These are phyloP conservation scores for Ophiostoma sp. DNA, from an alignment of 2,329 filamentous ascomycete genomes.

Conservation along the genomic window DNA sequence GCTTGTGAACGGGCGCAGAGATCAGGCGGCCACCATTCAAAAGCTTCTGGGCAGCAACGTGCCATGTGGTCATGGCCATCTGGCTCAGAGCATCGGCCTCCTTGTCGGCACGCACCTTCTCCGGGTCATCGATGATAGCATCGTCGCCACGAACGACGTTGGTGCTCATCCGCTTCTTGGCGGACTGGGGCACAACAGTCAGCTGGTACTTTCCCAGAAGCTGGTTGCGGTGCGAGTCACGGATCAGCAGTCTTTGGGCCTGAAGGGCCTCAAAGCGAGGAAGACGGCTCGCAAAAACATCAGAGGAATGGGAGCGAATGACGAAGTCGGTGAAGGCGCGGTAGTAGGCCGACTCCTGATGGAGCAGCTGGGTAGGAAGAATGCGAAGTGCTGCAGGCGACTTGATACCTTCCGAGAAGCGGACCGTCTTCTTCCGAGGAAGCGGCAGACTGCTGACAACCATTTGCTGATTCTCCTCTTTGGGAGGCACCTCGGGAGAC, in stretches of 20 bases:
- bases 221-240: conserved; percentile 68
- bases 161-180: conserved; percentile 64
- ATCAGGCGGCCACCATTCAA: conserved; percentile 62
- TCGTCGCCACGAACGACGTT: conserved; percentile 71
- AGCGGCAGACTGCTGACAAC: conserved; percentile 24
- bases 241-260: conserved; percentile 69
- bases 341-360: conserved; percentile 75
- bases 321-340: conserved; percentile 75
- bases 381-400: conserved; percentile 35
- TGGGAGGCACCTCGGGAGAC: conserved; percentile 24
- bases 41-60: conserved; percentile 55
- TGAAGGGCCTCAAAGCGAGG: conserved; percentile 86
- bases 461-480: conserved; percentile 31
- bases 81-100: conserved; percentile 76
- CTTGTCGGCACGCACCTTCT: conserved; percentile 62
- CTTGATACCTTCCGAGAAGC: conserved; percentile 57
- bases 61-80: conserved; percentile 57
- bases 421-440: conserved; percentile 63
- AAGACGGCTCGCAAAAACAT: conserved; percentile 79
- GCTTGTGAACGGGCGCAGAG: conserved; percentile 58
- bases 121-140: conserved; percentile 56
- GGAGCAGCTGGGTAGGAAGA: conserved; percentile 48
- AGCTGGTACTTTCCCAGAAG: conserved; percentile 82
- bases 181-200: conserved; percentile 61
- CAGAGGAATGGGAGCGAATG: conserved; percentile 59